Conservation (phyloP, 306 rosid genomes). For the Lathyrus tuberosus region DNA sequence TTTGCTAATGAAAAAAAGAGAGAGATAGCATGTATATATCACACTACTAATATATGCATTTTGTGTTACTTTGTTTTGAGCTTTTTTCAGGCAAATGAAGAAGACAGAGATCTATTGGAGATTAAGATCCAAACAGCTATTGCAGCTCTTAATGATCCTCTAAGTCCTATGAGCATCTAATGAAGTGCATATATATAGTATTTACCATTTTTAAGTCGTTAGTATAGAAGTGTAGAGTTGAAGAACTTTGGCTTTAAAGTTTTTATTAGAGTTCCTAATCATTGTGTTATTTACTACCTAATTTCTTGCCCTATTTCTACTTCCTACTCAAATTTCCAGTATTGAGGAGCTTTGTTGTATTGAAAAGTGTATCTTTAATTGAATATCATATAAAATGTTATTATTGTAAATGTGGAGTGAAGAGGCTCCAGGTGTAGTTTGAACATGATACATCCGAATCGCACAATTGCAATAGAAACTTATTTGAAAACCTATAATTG, state of each 20-base stretch:
- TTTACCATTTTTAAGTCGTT: not conserved
- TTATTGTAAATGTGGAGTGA: too few species aligned
- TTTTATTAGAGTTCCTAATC: not conserved
- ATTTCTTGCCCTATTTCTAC: not conserved
- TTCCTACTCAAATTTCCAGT: not conserved
- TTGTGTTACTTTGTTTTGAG: conserved; percentile 22
- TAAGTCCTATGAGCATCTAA: conserved; percentile 82
- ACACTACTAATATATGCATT: conserved; percentile 2
- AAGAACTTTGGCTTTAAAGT: conserved; percentile 30
- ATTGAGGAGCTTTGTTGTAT: conserved; percentile 2
- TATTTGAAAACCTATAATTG: not conserved
- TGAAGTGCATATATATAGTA: not conserved
- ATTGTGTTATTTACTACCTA: not conserved
- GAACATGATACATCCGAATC: too few species aligned
- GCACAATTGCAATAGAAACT: too few species aligned
- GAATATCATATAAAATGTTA: too few species aligned
- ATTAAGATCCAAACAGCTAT: conserved; percentile 70
- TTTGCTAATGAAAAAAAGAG: not conserved
- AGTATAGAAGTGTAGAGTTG: conserved; percentile 9
- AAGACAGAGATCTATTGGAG: conserved; percentile 73
- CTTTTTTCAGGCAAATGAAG: conserved; percentile 76
- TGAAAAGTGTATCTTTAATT: not conserved
- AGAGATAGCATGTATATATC: not conserved
- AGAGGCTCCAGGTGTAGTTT: too few species aligned
- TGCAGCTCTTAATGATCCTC: conserved; percentile 74